Percentiles rank a stretch among this genome's conserved stretches.
Evolutionary conservation across 208 protist species (phyloP).

Genomic region (Trypanosoma melophagium): DNA sequence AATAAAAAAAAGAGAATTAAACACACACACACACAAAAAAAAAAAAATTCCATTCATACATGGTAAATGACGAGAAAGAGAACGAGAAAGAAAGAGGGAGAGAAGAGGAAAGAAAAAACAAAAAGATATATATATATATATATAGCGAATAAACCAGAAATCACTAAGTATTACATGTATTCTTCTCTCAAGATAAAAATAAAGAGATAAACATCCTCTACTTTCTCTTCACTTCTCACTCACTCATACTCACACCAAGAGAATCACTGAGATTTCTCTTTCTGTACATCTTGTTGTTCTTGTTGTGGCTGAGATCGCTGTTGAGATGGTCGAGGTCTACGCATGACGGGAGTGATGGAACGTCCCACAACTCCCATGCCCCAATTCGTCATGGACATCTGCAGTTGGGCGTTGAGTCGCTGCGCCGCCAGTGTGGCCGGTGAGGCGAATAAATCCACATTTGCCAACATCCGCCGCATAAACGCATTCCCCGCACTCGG

Average conservation of each 20-base stretch:
- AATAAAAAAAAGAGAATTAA: not conserved
- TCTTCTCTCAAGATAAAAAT: too few relatives aligned
- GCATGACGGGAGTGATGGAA: not conserved
- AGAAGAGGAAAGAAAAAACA: too few relatives aligned
- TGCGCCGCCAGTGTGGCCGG: constrained; percentile 58
- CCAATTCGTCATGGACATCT: constrained; percentile 43
- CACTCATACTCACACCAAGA: too few relatives aligned
- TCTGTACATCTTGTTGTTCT: too few relatives aligned
- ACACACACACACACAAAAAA: not conserved
- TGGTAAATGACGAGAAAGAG: too few relatives aligned
- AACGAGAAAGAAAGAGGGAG: too few relatives aligned
- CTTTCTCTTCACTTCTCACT: too few relatives aligned
- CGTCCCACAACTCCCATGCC: constrained; percentile 12
- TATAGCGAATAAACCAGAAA: too few relatives aligned
- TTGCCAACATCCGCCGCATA: constrained; percentile 22
- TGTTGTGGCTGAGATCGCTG: too few relatives aligned
- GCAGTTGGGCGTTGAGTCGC: constrained; percentile 60
- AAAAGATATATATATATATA: too few relatives aligned
- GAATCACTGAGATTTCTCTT: not conserved
- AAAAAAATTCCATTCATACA: not conserved
- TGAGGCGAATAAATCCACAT: constrained; percentile 32
- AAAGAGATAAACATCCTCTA: too few relatives aligned
- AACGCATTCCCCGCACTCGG: not conserved
- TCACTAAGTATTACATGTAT: too few relatives aligned
- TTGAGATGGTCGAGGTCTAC: not conserved